phyloP scores from a whole-genome alignment of 805 yeast species.

The Wickerhamiella slavikovae region DNA sequence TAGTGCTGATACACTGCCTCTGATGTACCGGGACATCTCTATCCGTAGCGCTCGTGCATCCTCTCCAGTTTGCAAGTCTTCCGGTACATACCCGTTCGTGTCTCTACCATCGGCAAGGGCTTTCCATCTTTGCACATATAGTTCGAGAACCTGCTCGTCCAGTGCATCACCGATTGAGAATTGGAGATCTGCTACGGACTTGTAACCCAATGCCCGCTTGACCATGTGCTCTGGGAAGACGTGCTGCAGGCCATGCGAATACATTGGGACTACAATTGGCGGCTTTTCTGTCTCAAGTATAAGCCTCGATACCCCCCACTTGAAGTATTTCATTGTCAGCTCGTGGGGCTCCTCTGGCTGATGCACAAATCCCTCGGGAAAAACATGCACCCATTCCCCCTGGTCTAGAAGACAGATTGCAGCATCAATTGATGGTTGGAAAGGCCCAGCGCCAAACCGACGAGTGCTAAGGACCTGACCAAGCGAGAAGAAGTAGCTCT shows the following conservation, averaged over 20 bases:
- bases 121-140: constrained; percentile 53
- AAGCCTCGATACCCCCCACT: constrained; percentile 84
- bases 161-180: constrained; percentile 56
- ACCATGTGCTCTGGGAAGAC: constrained; percentile 56
- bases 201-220: constrained; percentile 35
- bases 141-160: constrained; percentile 34
- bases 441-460: constrained; percentile 83
- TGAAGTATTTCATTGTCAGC: constrained; percentile 82
- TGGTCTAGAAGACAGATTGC: constrained; percentile 35
- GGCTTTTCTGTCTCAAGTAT: constrained; percentile 63
- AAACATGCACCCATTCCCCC: constrained; percentile 64
- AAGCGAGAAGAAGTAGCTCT: constrained; percentile 42
- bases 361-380: constrained; percentile 87
- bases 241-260: constrained; percentile 67
- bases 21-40: constrained; percentile 8
- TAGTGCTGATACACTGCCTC: background rate
- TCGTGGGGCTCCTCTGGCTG: constrained; percentile 58
- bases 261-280: constrained; percentile 78
- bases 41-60: constrained; percentile 51
- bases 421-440: constrained; percentile 78
- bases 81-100: constrained; percentile 29
- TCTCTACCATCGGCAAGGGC: constrained; percentile 22
- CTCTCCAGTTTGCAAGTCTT: constrained; percentile 38
- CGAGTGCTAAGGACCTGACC: constrained; percentile 80
- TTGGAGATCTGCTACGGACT: constrained; percentile 43